Percentiles rank a stretch among this genome's conserved stretches.
Conservation (phyloP, 2,329 filamentous ascomycete species). For the Colletotrichum musicola region DNA sequence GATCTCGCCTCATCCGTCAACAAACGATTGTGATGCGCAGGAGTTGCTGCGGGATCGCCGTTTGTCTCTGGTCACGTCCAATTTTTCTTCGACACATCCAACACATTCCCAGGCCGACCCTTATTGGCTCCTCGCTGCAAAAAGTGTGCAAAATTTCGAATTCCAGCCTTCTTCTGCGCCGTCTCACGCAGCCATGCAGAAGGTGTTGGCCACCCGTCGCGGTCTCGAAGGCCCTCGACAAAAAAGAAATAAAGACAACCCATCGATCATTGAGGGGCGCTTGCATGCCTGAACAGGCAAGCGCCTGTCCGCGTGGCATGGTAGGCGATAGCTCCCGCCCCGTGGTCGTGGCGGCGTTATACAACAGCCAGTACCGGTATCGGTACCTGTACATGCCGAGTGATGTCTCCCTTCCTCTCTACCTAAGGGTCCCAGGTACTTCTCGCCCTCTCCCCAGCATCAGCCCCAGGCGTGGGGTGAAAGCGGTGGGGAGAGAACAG, state of each 20-base stretch:
- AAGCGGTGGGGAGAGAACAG: constrained; percentile 31
- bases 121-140: constrained; percentile 18
- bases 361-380: neutral
- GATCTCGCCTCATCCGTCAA: constrained; percentile 19
- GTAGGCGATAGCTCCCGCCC: constrained; percentile 34
- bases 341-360: neutral
- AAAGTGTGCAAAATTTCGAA: constrained; percentile 2
- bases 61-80: constrained; percentile 12
- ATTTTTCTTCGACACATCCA: constrained; percentile 18
- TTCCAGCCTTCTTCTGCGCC: constrained; percentile 27
- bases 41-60: constrained; percentile 19
- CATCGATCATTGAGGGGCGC: constrained; percentile 21
- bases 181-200: constrained; percentile 5
- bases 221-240: no score
- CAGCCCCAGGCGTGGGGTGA: constrained; percentile 38
- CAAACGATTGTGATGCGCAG: constrained; percentile 35
- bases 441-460: constrained; percentile 34
- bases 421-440: constrained; percentile 34
- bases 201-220: no score
- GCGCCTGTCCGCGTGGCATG: constrained; percentile 36
- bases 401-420: constrained; percentile 23
- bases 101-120: neutral
- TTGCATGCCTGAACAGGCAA: constrained; percentile 13
- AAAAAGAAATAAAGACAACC: neutral
- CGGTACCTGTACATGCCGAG: constrained; percentile 25